Evolutionary conservation across 2,329 filamentous ascomycete species (phyloP), one percentile per base, ranked within the genome.

Genomic region (Pseudomassariella vexata): DNA sequence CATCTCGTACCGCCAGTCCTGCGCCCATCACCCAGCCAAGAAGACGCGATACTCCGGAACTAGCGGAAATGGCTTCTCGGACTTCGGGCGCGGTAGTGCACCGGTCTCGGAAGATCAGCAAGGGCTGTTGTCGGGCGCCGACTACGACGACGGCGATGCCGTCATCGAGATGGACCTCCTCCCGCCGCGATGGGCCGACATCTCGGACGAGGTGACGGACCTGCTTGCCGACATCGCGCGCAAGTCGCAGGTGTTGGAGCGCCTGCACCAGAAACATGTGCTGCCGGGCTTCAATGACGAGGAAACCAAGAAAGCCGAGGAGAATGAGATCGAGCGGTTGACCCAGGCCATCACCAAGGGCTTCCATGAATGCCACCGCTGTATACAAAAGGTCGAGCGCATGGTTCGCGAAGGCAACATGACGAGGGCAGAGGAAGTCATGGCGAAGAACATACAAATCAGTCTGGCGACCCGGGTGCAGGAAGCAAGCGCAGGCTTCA

Each of bases 1-100:
- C 62, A 92, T 98, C 59, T 96, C 92, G 62, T 98, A 96, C 72
- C 89, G 92, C 53, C 92, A 98, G 68, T 96, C 90, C 52, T 96
- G 95, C 64, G 79, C 88, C 50, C 92, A 96, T 62, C 89, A 95
- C 58, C 92, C 92, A 33, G 76, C 80, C 39, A 89, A 94, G 65
- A 87, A 88, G 63, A 78, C 79, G 46, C 81, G 81, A 50, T 84
- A 83, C 65, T 50, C 50, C 30, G 49, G 67, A 35, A 61, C 73
- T 35, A 60, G 68, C 48, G 56, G 65, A 47, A 72, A 75, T 67
- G 73, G 71, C 60, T 78, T 77, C 55, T 68, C 68, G 41, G 76
- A 81, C 44, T 57, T 63, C 40, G 73, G 75, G 49, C 68, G 74
- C 56, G 73, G 66, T 44, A 50, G 54, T 35, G 62, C 60, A 35